Evolutionary conservation across 108 stramenopile species (phyloP).

Genomic region (Conticribra guillardii): DNA sequence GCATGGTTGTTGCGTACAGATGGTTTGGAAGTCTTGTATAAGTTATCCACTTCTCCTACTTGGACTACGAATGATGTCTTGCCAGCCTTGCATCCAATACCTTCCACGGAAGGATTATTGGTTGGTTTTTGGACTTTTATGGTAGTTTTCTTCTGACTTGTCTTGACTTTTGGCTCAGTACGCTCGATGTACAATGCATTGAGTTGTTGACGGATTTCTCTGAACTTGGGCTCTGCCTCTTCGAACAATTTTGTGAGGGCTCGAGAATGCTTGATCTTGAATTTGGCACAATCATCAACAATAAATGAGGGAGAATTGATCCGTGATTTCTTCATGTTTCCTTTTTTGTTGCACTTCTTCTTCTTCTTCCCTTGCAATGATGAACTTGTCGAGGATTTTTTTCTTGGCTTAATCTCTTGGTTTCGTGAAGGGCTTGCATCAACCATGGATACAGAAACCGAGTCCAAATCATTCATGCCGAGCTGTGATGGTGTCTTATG

Average conservation of each 20-base stretch:
- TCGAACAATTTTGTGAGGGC: neutral
- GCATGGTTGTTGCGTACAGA: neutral
- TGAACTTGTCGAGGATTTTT: too few relatives aligned
- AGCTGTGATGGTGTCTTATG: slow-evolving; percentile 2
- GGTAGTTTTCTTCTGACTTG: neutral
- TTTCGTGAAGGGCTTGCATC: too few relatives aligned
- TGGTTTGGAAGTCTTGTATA: slow-evolving; percentile 23
- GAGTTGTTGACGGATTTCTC: slow-evolving; percentile 5
- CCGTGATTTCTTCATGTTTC: neutral
- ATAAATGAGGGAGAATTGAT: neutral
- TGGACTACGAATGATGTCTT: slow-evolving; percentile 5
- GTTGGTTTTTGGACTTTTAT: neutral
- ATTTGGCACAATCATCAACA: neutral
- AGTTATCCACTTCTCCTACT: slow-evolving; percentile 5
- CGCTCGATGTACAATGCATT: neutral
- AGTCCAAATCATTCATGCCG: slow-evolving; percentile 5
- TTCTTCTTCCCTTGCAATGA: too few relatives aligned
- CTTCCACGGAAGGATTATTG: neutral
- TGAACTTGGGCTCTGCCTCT: slow-evolving; percentile 4
- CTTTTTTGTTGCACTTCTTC: neutral
- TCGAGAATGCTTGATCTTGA: neutral
- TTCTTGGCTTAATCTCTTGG: too few relatives aligned
- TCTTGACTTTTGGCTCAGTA: slow-evolving; percentile 6
- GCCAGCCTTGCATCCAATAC: slow-evolving; percentile 12
- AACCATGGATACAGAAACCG: neutral